Percentiles rank a stretch among this genome's conserved stretches.
These are phyloP conservation scores for Dactylellina haptotyla DNA, from an alignment of 2,329 filamentous ascomycete species.

Conservation along the genomic window DNA sequence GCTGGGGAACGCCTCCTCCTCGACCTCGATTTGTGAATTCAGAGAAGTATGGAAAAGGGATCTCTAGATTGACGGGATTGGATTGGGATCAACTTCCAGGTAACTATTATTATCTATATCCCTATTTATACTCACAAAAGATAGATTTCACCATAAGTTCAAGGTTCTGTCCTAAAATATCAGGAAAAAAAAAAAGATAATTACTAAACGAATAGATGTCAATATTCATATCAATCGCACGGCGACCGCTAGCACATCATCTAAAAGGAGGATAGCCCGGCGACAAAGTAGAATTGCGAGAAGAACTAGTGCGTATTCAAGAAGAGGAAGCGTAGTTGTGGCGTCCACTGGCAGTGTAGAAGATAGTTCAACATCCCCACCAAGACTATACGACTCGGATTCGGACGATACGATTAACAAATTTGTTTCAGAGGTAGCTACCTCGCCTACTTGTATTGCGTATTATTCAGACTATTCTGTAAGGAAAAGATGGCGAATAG, in stretches of 20 bases:
- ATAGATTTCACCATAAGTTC: too few relatives aligned
- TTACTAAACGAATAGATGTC: too few relatives aligned
- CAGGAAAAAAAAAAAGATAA: background rate
- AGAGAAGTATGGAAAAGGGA: background rate
- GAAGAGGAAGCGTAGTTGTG: background rate
- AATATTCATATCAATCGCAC: too few relatives aligned
- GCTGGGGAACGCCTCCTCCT: conserved; percentile 11
- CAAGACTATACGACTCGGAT: conserved; percentile 2
- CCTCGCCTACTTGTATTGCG: conserved; percentile 1
- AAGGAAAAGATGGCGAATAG: background rate
- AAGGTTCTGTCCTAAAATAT: too few relatives aligned
- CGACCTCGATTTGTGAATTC: conserved; percentile 2
- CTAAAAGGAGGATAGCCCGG: too few relatives aligned
- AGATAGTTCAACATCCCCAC: background rate
- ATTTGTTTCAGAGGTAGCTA: conserved; percentile 4
- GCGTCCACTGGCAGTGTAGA: background rate
- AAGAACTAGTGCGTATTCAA: too few relatives aligned
- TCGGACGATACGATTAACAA: conserved; percentile 4
- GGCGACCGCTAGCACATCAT: too few relatives aligned
- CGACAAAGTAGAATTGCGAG: too few relatives aligned
- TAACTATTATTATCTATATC: background rate
- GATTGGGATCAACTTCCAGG: conserved; percentile 18
- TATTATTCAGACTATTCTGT: background rate
- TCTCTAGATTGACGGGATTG: background rate
- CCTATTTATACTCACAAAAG: too few relatives aligned